phyloP scores from a whole-genome alignment of 306 rosid genomes.

The Acacia crassicarpa region DNA sequence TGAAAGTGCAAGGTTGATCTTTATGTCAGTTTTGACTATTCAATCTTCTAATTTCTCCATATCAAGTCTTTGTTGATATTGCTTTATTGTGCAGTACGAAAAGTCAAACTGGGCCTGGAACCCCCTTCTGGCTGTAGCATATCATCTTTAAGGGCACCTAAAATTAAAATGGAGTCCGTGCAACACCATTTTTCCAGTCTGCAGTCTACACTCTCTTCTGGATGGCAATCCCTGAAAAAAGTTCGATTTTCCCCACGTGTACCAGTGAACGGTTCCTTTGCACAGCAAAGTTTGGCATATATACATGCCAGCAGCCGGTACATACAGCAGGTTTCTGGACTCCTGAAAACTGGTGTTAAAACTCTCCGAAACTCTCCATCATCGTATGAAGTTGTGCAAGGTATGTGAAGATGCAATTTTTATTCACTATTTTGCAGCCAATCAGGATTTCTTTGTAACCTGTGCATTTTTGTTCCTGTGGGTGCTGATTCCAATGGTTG shows the following conservation, averaged over 20 bases:
- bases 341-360: conserved; percentile 82
- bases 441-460: conserved; percentile 1
- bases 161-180: conserved; percentile 62
- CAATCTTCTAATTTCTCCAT: conserved; percentile 23
- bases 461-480: not conserved
- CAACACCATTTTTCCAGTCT: conserved; percentile 55
- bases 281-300: conserved; percentile 87
- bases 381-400: conserved; percentile 88
- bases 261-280: conserved; percentile 78
- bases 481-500: not conserved
- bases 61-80: conserved; percentile 17
- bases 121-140: conserved; percentile 91
- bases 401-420: conserved; percentile 42
- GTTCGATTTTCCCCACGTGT: conserved; percentile 63
- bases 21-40: conserved; percentile 18
- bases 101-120: conserved; percentile 76
- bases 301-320: conserved; percentile 91
- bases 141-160: conserved; percentile 53
- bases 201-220: conserved; percentile 73
- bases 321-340: conserved; percentile 89
- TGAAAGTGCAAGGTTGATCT: conserved; percentile 94
- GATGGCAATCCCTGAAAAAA: conserved; percentile 75
- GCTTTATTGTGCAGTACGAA: conserved; percentile 70
- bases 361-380: conserved; percentile 82
- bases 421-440: not conserved